Conservation (phyloP, 257 asterid species). For the Solanum bulbocastanum region DNA sequence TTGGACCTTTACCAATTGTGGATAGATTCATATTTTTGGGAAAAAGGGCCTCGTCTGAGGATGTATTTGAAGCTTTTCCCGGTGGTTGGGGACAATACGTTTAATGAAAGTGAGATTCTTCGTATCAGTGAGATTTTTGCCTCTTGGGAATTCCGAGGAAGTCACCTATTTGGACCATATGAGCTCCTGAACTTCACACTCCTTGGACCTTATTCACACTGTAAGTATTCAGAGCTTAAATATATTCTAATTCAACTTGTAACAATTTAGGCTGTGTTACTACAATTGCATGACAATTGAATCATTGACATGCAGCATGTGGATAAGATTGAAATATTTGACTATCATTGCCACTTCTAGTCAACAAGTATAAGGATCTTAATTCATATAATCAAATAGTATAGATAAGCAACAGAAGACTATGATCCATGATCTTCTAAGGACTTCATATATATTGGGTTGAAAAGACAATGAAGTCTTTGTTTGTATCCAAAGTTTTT, state of each 20-base stretch:
- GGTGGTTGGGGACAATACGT: conserved; percentile 10
- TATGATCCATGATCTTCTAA: neutral
- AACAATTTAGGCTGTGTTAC: neutral
- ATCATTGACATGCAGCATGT: neutral
- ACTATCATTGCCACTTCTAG: neutral
- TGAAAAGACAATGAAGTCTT: neutral
- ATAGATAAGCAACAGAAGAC: neutral
- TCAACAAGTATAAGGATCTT: neutral
- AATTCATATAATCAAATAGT: neutral
- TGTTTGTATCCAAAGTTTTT: neutral
- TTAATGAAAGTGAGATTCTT: conserved; percentile 30
- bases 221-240: conserved; percentile 11
- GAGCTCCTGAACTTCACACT: conserved; percentile 49
- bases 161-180: conserved; percentile 36
- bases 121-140: conserved; percentile 20
- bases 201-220: conserved; percentile 30
- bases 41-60: conserved; percentile 38
- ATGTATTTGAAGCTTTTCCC: conserved; percentile 43
- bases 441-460: neutral
- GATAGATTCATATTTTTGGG: conserved; percentile 30
- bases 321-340: neutral
- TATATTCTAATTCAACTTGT: neutral
- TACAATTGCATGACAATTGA: neutral
- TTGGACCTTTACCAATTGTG: conserved; percentile 24
- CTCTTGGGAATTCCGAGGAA: conserved; percentile 23